These are phyloP conservation scores for Thymus quinquecostatus DNA, from an alignment of 257 asterid genomes.

Conservation along the genomic window DNA sequence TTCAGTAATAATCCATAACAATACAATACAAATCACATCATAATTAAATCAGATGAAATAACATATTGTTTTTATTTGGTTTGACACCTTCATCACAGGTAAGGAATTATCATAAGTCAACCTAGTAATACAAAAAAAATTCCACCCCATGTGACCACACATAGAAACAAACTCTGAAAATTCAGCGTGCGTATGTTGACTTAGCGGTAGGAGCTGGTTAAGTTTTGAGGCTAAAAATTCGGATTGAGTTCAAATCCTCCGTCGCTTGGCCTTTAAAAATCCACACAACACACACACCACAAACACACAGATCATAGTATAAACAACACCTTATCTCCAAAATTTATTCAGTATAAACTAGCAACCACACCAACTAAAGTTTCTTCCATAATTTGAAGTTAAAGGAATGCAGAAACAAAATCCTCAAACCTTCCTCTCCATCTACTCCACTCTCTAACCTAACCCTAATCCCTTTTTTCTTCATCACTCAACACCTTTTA, in stretches of 20 bases:
- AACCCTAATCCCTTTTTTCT: conserved; percentile 31
- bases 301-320: conserved; percentile 4
- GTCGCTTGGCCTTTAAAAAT: too few relatives aligned
- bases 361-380: conserved; percentile 57
- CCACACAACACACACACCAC: conserved; percentile 9
- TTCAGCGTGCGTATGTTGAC: not conserved
- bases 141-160: not conserved
- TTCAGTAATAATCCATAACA: not conserved
- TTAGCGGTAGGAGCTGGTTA: too few relatives aligned
- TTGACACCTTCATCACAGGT: conserved; percentile 30
- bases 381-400: conserved; percentile 30
- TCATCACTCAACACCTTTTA: conserved; percentile 6
- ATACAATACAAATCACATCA: too few relatives aligned
- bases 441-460: conserved; percentile 80
- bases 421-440: conserved; percentile 51
- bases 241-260: too few relatives aligned
- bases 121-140: conserved; percentile 33
- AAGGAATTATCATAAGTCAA: conserved; percentile 43
- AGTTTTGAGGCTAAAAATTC: too few relatives aligned
- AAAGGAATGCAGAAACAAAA: conserved; percentile 28
- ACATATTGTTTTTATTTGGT: not conserved
- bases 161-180: not conserved
- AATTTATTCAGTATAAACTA: conserved; percentile 34
- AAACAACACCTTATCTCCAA: conserved; percentile 40
- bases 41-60: too few relatives aligned